phyloP scores from a whole-genome alignment of 176 grass and related monocot species.

The Phragmites australis region DNA sequence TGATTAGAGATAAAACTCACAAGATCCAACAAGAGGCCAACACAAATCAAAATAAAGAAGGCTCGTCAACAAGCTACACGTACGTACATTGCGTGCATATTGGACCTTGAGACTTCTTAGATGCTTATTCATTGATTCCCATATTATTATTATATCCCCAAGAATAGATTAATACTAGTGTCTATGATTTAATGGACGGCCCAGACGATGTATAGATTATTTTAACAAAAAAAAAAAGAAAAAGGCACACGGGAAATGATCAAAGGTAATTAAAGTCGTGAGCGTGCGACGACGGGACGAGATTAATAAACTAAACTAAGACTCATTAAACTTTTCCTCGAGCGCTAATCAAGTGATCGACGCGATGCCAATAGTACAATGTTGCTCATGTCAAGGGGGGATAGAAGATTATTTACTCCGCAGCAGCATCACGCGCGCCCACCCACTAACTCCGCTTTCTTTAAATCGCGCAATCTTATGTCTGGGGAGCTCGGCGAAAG shows the following conservation, averaged over 20 bases:
- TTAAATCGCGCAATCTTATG: background rate
- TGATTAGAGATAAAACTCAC: too few species aligned
- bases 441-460: slow-evolving; percentile 24
- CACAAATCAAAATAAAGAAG: too few species aligned
- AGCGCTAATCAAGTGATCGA: background rate
- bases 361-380: background rate
- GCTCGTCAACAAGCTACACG: background rate
- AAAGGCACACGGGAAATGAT: background rate
- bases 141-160: background rate
- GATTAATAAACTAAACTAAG: slow-evolving; percentile 32
- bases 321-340: slow-evolving; percentile 3
- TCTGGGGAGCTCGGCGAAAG: slow-evolving; percentile 35
- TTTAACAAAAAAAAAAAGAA: background rate
- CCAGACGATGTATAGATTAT: background rate
- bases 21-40: too few species aligned
- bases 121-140: background rate
- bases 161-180: too few species aligned
- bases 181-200: background rate
- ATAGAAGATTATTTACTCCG: background rate
- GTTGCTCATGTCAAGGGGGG: background rate
- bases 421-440: slow-evolving; percentile 27
- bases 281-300: background rate
- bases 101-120: background rate
- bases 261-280: background rate
- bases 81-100: background rate